A percentile compares a stretch with the other conserved stretches of the same genome.
Conservation (phyloP, 768 basidiomycete species). For the Pleurotus tuber-regium region DNA sequence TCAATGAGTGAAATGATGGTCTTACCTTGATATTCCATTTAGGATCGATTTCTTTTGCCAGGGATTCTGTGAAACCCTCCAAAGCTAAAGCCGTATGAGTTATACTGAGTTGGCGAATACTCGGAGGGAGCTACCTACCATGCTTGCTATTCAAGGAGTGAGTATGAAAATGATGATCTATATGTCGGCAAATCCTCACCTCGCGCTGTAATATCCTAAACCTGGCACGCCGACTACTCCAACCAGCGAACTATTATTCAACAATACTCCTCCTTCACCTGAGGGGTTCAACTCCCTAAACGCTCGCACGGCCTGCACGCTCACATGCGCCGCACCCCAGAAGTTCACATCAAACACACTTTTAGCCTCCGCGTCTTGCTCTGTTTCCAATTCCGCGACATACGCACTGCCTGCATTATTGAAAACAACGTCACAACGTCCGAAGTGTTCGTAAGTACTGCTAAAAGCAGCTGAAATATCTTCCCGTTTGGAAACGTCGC, state of each 20-base stretch:
- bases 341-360: conserved; percentile 27
- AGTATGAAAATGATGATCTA: not conserved
- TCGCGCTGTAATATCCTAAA: conserved; percentile 22
- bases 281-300: conserved; percentile 36
- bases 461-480: conserved; percentile 16
- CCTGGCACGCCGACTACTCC: conserved; percentile 16
- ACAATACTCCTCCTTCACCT: conserved; percentile 32
- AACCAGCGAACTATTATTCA: conserved; percentile 24
- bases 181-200: not conserved
- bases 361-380: conserved; percentile 16
- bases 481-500: conserved; percentile 31
- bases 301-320: conserved; percentile 26
- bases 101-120: too few species aligned
- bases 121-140: not conserved
- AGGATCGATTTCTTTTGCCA: conserved; percentile 30
- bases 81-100: too few species aligned
- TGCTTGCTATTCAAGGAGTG: not conserved
- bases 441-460: conserved; percentile 10
- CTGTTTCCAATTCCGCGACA: conserved; percentile 22
- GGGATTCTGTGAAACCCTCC: conserved; percentile 25
- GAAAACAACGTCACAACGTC: conserved; percentile 18
- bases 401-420: conserved; percentile 17
- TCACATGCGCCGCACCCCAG: conserved; percentile 29
- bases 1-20: not conserved
- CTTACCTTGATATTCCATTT: conserved; percentile 31